phyloP scores from a whole-genome alignment of 1,139 yeast species.

The Geotrichum restrictum region DNA sequence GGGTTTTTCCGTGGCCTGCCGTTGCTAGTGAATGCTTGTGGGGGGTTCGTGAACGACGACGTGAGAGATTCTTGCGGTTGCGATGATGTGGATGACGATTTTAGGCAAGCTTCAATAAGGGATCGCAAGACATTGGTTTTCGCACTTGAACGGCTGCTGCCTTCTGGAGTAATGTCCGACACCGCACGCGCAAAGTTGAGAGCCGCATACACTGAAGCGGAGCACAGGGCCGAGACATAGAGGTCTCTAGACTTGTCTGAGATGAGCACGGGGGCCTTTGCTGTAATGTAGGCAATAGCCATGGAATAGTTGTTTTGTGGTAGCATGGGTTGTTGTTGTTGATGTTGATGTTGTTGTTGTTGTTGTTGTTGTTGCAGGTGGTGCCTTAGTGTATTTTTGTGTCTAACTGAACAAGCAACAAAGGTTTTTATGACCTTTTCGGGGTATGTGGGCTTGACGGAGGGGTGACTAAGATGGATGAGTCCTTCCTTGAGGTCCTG shows the following conservation, averaged over 20 bases:
- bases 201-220: conserved; percentile 25
- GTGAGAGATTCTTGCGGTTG: not conserved
- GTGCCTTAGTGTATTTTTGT: conserved; percentile 8
- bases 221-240: conserved; percentile 26
- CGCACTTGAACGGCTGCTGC: conserved; percentile 15
- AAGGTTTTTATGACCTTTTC: conserved; percentile 27
- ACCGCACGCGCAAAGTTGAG: conserved; percentile 28
- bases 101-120: conserved; percentile 2
- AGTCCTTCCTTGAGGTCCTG: conserved; percentile 26
- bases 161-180: conserved; percentile 23
- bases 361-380: conserved; percentile 2
- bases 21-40: not conserved
- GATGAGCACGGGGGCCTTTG: conserved; percentile 25
- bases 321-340: not conserved
- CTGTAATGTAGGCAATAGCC: conserved; percentile 27
- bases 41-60: not conserved
- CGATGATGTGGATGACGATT: not conserved
- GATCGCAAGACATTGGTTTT: conserved; percentile 5
- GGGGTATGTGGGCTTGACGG: conserved; percentile 26
- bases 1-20: conserved; percentile 11
- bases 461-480: conserved; percentile 28
- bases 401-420: conserved; percentile 15
- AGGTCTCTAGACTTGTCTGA: conserved; percentile 22
- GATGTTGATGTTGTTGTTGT: conserved; percentile 10
- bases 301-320: conserved; percentile 1